Conservation (phyloP, 2,329 filamentous ascomycete genomes). For the Fusarium austroafricanum region DNA sequence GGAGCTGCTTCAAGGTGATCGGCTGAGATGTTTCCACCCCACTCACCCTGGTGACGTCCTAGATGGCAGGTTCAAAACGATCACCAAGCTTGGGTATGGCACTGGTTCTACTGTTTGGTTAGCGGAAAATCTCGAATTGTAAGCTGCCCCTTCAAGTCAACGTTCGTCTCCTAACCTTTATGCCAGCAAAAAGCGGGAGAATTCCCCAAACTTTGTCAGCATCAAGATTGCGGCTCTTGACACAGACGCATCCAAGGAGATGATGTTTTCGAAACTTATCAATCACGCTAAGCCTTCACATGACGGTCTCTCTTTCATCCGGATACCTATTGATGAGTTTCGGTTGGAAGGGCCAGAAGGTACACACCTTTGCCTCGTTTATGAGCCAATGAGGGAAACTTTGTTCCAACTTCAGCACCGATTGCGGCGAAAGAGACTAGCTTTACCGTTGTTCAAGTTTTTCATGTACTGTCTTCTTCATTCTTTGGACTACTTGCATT, state of each 20-base stretch:
- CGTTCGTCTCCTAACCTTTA: too few relatives aligned
- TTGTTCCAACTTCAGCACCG: constrained; percentile 26
- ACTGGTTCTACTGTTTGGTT: constrained; percentile 54
- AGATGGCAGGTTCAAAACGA: constrained; percentile 50
- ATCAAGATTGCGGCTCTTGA: constrained; percentile 38
- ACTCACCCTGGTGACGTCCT: constrained; percentile 45
- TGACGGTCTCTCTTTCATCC: constrained; percentile 19
- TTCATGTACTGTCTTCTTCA: constrained; percentile 36
- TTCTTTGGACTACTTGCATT: constrained; percentile 37
- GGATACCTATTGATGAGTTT: constrained; percentile 30
- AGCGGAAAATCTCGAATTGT: constrained; percentile 43
- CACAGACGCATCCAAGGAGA: constrained; percentile 24
- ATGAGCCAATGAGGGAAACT: constrained; percentile 40
- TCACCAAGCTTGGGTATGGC: constrained; percentile 53
- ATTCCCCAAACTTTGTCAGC: constrained; percentile 9
- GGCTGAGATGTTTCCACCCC: constrained; percentile 27
- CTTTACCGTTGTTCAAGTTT: constrained; percentile 26
- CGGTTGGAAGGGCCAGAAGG: constrained; percentile 20
- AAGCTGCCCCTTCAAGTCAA: accelerated
- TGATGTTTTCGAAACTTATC: constrained; percentile 17
- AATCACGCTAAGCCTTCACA: constrained; percentile 28
- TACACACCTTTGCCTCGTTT: constrained; percentile 40
- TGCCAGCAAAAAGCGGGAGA: neutral
- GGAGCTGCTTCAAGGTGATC: constrained; percentile 23
- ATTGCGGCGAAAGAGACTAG: constrained; percentile 25